Evolutionary conservation across 176 grass and related monocot genomes (phyloP).

Genomic region (Oropetium thomaeum): DNA sequence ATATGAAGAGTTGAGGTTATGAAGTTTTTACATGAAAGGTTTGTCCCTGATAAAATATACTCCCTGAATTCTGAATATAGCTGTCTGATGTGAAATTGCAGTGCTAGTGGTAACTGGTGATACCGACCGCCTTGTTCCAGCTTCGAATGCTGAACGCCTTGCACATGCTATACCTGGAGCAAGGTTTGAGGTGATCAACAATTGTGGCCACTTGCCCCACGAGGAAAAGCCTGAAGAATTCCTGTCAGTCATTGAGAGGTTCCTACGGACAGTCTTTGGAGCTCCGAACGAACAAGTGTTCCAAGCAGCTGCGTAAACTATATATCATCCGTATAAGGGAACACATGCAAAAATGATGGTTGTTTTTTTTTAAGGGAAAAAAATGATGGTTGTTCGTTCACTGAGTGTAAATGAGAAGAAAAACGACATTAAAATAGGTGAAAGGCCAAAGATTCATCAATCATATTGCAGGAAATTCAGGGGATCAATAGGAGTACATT

Average conservation of each 20-base stretch:
- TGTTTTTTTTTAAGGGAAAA: no score
- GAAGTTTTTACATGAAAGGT: not conserved
- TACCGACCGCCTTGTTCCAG: constrained; percentile 70
- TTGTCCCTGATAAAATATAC: not conserved
- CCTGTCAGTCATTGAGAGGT: constrained; percentile 49
- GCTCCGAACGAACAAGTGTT: not conserved
- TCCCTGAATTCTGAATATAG: not conserved
- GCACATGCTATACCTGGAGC: constrained; percentile 58
- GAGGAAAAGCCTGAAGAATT: constrained; percentile 83
- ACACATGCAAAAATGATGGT: not conserved
- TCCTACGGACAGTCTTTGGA: constrained; percentile 49
- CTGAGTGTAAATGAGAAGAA: not conserved
- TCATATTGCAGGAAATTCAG: not conserved
- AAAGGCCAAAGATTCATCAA: not conserved
- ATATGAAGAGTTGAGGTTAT: not conserved
- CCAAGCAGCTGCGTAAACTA: constrained; percentile 26
- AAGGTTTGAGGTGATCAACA: constrained; percentile 65
- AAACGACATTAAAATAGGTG: not conserved
- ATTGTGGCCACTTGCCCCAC: constrained; percentile 87
- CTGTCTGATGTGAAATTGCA: constrained; percentile 34
- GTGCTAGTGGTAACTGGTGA: constrained; percentile 85
- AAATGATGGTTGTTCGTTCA: not conserved
- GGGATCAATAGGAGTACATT: not conserved
- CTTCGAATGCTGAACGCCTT: constrained; percentile 76
- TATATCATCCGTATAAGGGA: not conserved